These are phyloP conservation scores for Chamaenerion angustifolium DNA, from an alignment of 345 rosid species.

Conservation along the genomic window DNA sequence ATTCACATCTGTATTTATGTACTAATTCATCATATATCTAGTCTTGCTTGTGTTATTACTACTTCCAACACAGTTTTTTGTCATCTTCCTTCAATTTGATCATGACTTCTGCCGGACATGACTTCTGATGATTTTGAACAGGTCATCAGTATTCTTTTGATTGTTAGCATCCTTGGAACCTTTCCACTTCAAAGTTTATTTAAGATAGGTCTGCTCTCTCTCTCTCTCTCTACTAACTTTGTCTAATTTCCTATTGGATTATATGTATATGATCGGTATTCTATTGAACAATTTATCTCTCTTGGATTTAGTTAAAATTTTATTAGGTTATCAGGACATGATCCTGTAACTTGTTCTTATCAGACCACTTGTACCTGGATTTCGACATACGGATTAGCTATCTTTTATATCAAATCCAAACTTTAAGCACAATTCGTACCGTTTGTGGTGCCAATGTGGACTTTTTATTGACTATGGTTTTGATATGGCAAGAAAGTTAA, in stretches of 20 bases:
- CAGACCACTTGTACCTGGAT: no score
- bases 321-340: no score
- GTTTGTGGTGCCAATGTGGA: no score
- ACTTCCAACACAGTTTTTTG: background rate
- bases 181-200: conserved; percentile 43
- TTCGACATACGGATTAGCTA: no score
- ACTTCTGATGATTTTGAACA: conserved; percentile 15
- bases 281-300: background rate
- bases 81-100: background rate
- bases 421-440: no score
- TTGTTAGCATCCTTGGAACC: conserved; percentile 51
- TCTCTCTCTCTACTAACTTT: conserved; percentile 9
- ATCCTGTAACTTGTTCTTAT: no score
- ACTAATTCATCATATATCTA: background rate
- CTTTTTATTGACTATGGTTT: no score
- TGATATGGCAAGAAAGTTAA: background rate
- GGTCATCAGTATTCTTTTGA: conserved; percentile 41
- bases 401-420: no score
- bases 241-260: background rate
- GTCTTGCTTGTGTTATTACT: background rate
- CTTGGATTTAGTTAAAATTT: background rate
- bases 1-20: no score
- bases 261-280: background rate
- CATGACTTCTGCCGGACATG: background rate
- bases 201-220: conserved; percentile 40